Evolutionary conservation across 1,139 yeast species (phyloP), one percentile per base, ranked within the genome.

Genomic region (Kazachstania sp.): DNA sequence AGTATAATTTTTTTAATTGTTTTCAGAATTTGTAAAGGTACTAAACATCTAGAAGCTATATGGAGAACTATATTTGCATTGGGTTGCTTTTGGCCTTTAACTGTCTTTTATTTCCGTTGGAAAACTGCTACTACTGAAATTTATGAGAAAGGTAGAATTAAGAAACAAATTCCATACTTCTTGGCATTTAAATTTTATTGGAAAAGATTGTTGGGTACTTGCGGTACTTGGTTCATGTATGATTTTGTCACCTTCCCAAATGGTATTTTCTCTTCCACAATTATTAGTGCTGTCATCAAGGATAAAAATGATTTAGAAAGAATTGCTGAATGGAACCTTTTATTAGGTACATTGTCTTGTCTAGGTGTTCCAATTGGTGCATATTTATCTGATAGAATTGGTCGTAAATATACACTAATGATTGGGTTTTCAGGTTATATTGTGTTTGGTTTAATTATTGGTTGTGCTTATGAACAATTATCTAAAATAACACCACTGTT

Each of bases 181-280:
- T 29, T 44, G 16, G 46, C 46, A 13, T 18, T 44, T 7, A 44
- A 44, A 29, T 44, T 39, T 36, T 44, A 44, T 29, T 44, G 46
- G 46, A 44, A 39, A 35, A 44, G 46, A 34, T 28, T 44, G 6
- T 11, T 44, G 4, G 46, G 46, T 11, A 44, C 46, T 3, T 44
- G 46, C 31, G 46, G 46, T 34, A 35, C 46, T n/a, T 44, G 46
- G 46, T 44, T 44, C 13, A 44, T 44, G 46, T 44, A 39, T 13
- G 46, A 44, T 39, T 44, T 44, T 20, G 46, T 44, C 9, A 44
- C 46, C 4, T 44, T 44, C 20, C 46, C 46, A 4, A 44, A 44
- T 19, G 46, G 46, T 34, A 44, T 44, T n/a, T 44, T 44, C 39
- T 37, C 42, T 13, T 38, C 46, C 6, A 39, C 43, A 6, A 44